A percentile compares a stretch with the other conserved stretches of the same genome.
phyloP scores from a whole-genome alignment of 208 protist species.

The Crithidia expoeki region DNA sequence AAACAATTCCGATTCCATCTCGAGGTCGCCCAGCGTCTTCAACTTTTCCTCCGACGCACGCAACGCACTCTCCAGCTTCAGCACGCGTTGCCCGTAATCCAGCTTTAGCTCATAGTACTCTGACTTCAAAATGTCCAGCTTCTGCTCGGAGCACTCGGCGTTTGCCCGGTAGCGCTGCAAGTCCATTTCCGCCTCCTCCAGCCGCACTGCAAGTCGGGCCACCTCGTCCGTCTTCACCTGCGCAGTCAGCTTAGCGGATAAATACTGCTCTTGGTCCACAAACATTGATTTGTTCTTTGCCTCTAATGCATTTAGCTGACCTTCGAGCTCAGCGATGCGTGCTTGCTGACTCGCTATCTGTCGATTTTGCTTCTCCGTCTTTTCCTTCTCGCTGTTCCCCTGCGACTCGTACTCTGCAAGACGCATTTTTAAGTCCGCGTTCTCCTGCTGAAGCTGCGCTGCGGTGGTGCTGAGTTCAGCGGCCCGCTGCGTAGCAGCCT shows the following conservation, averaged over 20 bases:
- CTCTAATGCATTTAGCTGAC: conserved; percentile 59
- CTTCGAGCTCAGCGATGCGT: conserved; percentile 73
- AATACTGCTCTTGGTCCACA: conserved; percentile 84
- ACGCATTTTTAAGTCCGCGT: conserved; percentile 55
- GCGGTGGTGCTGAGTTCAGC: conserved; percentile 60
- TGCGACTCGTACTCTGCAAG: conserved; percentile 57
- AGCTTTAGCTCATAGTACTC: conserved; percentile 91
- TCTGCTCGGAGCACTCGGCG: conserved; percentile 88
- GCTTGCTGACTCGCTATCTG: conserved; percentile 46
- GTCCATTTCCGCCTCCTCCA: conserved; percentile 86
- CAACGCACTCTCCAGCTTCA: conserved; percentile 78
- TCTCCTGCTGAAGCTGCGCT: conserved; percentile 52
- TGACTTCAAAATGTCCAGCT: conserved; percentile 88
- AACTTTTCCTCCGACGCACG: conserved; percentile 82
- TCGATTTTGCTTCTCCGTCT: conserved; percentile 30
- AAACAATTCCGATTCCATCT: conserved; percentile 88
- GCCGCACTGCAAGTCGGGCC: conserved; percentile 69
- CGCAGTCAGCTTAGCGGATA: conserved; percentile 76
- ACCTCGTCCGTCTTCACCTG: conserved; percentile 87
- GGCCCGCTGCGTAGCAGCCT: conserved; percentile 58
- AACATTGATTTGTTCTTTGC: conserved; percentile 47
- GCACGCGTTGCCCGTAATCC: conserved; percentile 71
- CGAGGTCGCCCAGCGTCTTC: conserved; percentile 77
- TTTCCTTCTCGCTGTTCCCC: conserved; percentile 41
- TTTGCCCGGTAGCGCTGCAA: conserved; percentile 70